Conservation (phyloP, 192 early-diverging fungal genomes). For the Coemansia sp. region DNA sequence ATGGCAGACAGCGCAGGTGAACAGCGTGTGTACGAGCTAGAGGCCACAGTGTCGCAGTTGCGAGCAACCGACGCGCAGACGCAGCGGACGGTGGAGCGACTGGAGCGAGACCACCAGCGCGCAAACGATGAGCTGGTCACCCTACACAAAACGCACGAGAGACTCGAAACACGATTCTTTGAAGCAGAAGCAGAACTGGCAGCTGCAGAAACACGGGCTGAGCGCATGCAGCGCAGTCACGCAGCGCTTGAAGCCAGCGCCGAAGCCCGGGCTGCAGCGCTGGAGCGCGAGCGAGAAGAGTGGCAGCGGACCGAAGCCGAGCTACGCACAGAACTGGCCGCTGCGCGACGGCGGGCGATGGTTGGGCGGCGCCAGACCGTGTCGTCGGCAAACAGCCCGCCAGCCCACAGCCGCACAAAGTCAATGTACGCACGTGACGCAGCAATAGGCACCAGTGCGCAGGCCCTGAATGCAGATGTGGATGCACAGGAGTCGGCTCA, state of each 20-base stretch:
- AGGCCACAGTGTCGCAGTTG: constrained; percentile 30
- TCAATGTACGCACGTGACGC: constrained; percentile 30
- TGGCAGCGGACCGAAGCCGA: constrained; percentile 41
- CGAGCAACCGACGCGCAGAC: constrained; percentile 29
- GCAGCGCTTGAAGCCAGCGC: constrained; percentile 18
- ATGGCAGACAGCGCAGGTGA: constrained; percentile 12
- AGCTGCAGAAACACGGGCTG: constrained; percentile 17
- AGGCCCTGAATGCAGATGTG: constrained; percentile 1
- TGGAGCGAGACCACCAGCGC: constrained; percentile 34
- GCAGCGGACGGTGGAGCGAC: constrained; percentile 20
- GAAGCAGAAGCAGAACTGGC: constrained; percentile 32
- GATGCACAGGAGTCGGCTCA: neutral
- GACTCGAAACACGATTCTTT: constrained; percentile 43
- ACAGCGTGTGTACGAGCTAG: constrained; percentile 42
- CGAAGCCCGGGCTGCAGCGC: constrained; percentile 17
- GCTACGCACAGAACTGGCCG: constrained; percentile 35
- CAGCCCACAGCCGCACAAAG: constrained; percentile 9
- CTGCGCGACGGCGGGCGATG: constrained; percentile 36
- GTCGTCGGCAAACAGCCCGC: constrained; percentile 16
- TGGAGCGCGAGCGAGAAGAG: constrained; percentile 43
- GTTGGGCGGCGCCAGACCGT: constrained; percentile 48
- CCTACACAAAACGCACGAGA: constrained; percentile 39
- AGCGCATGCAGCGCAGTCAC: constrained; percentile 27
- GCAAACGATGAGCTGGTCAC: constrained; percentile 38
- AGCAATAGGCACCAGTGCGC: constrained; percentile 2